A percentile compares a stretch with the other conserved stretches of the same genome.
Conservation (phyloP, 331 rosid species). For the Phaseolus coccineus region DNA sequence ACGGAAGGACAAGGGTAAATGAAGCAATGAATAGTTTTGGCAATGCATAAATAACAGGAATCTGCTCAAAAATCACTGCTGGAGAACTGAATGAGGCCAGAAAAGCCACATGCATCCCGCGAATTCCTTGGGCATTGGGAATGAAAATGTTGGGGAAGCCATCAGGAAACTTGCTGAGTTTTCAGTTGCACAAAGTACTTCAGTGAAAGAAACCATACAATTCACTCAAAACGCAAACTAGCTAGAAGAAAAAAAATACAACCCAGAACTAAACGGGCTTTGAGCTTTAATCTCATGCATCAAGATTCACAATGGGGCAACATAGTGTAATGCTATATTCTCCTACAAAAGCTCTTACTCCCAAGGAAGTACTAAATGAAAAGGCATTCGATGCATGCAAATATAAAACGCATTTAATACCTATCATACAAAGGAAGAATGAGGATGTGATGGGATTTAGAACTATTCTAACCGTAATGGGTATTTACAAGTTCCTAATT, state of each 20-base stretch:
- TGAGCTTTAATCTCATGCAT: slow-evolving; percentile 15
- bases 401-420: not conserved
- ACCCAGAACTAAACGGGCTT: not conserved
- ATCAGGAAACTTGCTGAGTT: slow-evolving; percentile 87
- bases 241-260: not conserved
- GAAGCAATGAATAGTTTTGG: slow-evolving; percentile 91
- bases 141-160: slow-evolving; percentile 98
- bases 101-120: slow-evolving; percentile 93
- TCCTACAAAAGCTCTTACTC: not conserved
- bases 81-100: slow-evolving; percentile 97
- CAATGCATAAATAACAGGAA: slow-evolving; percentile 90
- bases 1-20: slow-evolving; percentile 93
- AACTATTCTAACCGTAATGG: slow-evolving; percentile 13
- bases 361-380: not conserved
- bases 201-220: slow-evolving; percentile 42
- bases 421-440: not conserved
- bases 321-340: not conserved
- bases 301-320: slow-evolving; percentile 25
- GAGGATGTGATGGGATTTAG: not conserved
- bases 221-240: slow-evolving; percentile 10
- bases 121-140: slow-evolving; percentile 94
- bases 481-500: slow-evolving; percentile 23
- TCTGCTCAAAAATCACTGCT: slow-evolving; percentile 93
- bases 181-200: slow-evolving; percentile 41
- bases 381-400: not conserved